Conservation (phyloP, 2,329 filamentous ascomycete species). For the Hypoxylon sp. region DNA sequence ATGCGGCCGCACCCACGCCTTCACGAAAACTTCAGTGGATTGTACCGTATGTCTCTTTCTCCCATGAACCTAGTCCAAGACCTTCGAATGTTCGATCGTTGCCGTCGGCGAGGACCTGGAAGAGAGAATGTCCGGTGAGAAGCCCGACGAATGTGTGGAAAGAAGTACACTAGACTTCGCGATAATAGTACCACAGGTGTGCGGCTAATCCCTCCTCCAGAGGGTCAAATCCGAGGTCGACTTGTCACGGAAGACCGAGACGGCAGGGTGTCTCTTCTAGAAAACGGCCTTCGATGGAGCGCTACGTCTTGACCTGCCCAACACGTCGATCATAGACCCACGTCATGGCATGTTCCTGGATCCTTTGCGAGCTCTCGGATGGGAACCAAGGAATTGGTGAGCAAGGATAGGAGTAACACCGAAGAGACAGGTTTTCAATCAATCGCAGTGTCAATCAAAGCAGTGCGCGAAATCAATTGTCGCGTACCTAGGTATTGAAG, state of each 20-base stretch:
- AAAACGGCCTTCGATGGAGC: slow-evolving; percentile 18
- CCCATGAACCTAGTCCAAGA: slow-evolving; percentile 13
- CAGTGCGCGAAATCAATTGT: slow-evolving; percentile 15
- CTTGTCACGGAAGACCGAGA: slow-evolving; percentile 24
- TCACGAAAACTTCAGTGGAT: too few relatives aligned
- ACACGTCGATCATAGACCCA: slow-evolving; percentile 16
- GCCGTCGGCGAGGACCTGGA: slow-evolving; percentile 16
- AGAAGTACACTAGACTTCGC: slow-evolving; percentile 2
- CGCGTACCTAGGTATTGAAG: not conserved
- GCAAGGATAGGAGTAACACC: too few relatives aligned
- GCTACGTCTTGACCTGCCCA: slow-evolving; percentile 21
- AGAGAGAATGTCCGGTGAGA: slow-evolving; percentile 15
- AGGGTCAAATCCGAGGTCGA: slow-evolving; percentile 22
- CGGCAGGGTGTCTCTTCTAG: slow-evolving; percentile 26
- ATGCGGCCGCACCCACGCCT: too few relatives aligned
- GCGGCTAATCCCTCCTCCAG: slow-evolving; percentile 4
- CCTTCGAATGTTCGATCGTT: slow-evolving; percentile 11
- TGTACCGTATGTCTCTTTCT: too few relatives aligned
- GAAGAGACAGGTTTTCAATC: too few relatives aligned
- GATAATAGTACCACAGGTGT: slow-evolving; percentile 11
- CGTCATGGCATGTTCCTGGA: slow-evolving; percentile 24
- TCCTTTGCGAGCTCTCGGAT: slow-evolving; percentile 25
- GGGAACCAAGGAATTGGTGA: slow-evolving; percentile 12
- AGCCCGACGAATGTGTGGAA: slow-evolving; percentile 20
- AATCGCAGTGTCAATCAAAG: slow-evolving; percentile 6